phyloP scores from a whole-genome alignment of 2,329 filamentous ascomycete species.

The Penicillium sp. region DNA sequence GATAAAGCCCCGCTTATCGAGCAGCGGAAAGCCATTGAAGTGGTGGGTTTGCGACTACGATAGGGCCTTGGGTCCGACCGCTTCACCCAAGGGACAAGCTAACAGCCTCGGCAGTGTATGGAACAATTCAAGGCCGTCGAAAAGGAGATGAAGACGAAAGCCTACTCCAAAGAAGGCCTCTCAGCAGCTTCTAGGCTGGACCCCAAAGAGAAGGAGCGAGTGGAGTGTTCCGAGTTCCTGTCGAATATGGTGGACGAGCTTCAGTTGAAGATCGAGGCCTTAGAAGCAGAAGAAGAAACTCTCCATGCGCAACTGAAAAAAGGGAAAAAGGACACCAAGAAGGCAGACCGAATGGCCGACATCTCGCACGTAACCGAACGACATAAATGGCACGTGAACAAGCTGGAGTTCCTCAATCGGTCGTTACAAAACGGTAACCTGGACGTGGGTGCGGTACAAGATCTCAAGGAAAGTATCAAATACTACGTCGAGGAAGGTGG shows the following conservation, averaged over 20 bases:
- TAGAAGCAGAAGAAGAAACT: conserved; percentile 85
- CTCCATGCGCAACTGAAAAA: conserved; percentile 92
- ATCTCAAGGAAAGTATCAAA: conserved; percentile 86
- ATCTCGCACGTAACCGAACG: conserved; percentile 82
- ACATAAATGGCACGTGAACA: conserved; percentile 95
- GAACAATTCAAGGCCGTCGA: conserved; percentile 99
- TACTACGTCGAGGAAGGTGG: conserved; percentile 93
- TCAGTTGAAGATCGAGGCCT: conserved; percentile 86
- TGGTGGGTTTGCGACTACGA: conserved; percentile 56
- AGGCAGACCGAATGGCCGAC: conserved; percentile 83
- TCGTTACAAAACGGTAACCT: conserved; percentile 91
- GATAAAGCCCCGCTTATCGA: conserved; percentile 95
- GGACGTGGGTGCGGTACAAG: conserved; percentile 81
- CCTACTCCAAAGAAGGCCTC: conserved; percentile 96
- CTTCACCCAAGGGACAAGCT: conserved; percentile 17
- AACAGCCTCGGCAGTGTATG: conserved; percentile 61
- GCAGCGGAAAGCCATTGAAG: conserved; percentile 94
- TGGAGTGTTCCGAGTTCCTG: conserved; percentile 84
- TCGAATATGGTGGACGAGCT: conserved; percentile 86
- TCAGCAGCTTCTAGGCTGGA: conserved; percentile 90
- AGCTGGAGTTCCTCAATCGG: conserved; percentile 85
- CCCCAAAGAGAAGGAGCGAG: conserved; percentile 95
- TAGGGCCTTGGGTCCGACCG: not conserved
- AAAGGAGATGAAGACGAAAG: conserved; percentile 99
- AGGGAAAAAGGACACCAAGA: conserved; percentile 81